Evolutionary conservation across 768 basidiomycete genomes (phyloP).

Genomic region (Dictyophora rubrovolvata): DNA sequence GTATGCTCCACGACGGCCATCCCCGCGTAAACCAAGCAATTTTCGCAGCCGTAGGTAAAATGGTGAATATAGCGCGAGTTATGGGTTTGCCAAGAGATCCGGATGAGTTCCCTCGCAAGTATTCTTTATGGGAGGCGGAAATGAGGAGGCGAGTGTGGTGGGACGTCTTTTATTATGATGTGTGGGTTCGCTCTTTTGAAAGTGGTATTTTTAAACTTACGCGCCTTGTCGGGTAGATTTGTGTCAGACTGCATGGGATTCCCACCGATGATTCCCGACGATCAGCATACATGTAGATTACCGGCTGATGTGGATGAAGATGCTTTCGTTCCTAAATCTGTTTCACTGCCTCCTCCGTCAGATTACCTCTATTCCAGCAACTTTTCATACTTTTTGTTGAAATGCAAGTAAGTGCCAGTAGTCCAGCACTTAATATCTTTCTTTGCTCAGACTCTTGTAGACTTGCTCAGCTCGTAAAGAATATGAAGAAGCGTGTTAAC

Average conservation of each 20-base stretch:
- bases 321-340: constrained; percentile 37
- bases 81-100: constrained; percentile 57
- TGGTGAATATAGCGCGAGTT: constrained; percentile 53
- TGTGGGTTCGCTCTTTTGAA: constrained; percentile 36
- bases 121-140: constrained; percentile 41
- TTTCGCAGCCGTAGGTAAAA: constrained; percentile 49
- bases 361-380: constrained; percentile 20
- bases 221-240: constrained; percentile 35
- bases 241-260: constrained; percentile 59
- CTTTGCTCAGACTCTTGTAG: constrained; percentile 23
- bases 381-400: constrained; percentile 42
- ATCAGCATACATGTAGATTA: constrained; percentile 43
- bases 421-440: neutral
- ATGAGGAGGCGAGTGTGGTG: constrained; percentile 59
- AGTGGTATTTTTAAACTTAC: neutral
- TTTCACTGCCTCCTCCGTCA: constrained; percentile 30
- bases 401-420: constrained; percentile 43
- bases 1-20: constrained; percentile 41
- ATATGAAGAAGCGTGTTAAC: constrained; percentile 36
- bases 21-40: constrained; percentile 31
- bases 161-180: constrained; percentile 68
- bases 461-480: constrained; percentile 54
- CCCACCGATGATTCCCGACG: constrained; percentile 46
- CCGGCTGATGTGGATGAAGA: constrained; percentile 51
- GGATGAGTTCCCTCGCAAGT: constrained; percentile 38